Evolutionary conservation across 73 alveolate species (phyloP), one percentile per base, ranked within the genome.

Genomic region (Uronychia setigera): DNA sequence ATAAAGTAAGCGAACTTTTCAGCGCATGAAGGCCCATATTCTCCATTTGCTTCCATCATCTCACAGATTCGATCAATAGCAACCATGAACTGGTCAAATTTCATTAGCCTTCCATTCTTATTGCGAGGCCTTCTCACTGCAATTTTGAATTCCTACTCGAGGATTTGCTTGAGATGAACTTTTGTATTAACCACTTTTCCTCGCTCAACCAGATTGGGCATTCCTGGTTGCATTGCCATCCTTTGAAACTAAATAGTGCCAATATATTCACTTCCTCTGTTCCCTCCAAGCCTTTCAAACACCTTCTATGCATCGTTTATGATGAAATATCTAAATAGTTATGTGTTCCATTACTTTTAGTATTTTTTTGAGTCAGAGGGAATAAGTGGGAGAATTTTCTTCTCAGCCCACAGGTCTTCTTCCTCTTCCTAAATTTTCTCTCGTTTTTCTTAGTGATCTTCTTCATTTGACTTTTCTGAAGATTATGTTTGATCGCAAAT

Each of bases 11-110:
- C n/a, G n/a, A n/a, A n/a, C n/a, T n/a, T n/a, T n/a, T n/a, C n/a
- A n/a, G n/a, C n/a, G n/a, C n/a, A n/a, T n/a, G n/a, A n/a, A n/a
- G n/a, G 67, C 67, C 67, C 67, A 19, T 11, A 46, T 19, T 46
- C 67, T 5, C 67, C 19, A 46, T 46, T 46, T 19, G 5, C 67
- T 46, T 46, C 67, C 67, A 46, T 46, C 67, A 46, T 46, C 67
- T 46, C 67, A 19, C 67, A 11, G n/a, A 46, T 19, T 46, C 67
- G 5, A 19, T 46, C 67, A 5, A 46, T 19, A 98, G 76, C 90
- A 95, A 1, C 82, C 99, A 58, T 46, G 19, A 46, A 46, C 67
- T 46, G 67, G n/a, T 46, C 67, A 46, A 46, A 46, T 19, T 19
- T 46, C 67, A 46, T 46, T 19, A 46, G 67, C 67, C 67, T 46